Conservation (phyloP, 2,329 filamentous ascomycete genomes). For the Chaetomiaceae sp. region DNA sequence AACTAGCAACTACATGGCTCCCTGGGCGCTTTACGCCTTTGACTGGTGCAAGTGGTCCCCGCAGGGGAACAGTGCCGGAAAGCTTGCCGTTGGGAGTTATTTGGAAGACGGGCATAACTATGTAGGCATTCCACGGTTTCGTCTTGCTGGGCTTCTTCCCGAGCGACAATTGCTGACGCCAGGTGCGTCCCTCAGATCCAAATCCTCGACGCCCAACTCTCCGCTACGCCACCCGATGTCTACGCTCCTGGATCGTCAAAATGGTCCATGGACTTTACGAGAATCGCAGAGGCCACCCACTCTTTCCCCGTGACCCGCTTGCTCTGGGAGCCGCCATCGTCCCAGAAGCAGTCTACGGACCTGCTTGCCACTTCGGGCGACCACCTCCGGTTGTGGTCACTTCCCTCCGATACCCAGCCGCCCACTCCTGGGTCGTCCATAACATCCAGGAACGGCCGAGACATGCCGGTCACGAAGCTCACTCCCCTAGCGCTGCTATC, state of each 20-base stretch:
- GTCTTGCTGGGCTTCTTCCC: neutral
- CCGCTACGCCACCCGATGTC: slow-evolving; percentile 63
- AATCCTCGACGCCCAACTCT: slow-evolving; percentile 85
- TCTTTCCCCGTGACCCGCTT: slow-evolving; percentile 95
- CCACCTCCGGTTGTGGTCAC: slow-evolving; percentile 87
- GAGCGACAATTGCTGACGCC: neutral
- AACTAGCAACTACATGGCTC: slow-evolving; percentile 89
- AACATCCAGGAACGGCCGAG: slow-evolving; percentile 54
- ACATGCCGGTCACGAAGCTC: slow-evolving; percentile 66
- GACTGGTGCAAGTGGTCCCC: slow-evolving; percentile 99
- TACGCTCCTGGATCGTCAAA: slow-evolving; percentile 66
- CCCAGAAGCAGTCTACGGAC: slow-evolving; percentile 92
- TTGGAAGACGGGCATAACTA: slow-evolving; percentile 98
- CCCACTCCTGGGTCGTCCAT: slow-evolving; percentile 60
- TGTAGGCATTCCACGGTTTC: slow-evolving; percentile 50
- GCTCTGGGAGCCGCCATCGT: slow-evolving; percentile 91
- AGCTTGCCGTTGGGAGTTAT: slow-evolving; percentile 93
- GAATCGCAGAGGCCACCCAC: slow-evolving; percentile 92
- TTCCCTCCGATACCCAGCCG: slow-evolving; percentile 62
- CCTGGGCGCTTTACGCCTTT: slow-evolving; percentile 93
- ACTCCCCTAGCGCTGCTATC: slow-evolving; percentile 89
- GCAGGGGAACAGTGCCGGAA: slow-evolving; percentile 74
- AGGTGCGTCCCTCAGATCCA: slow-evolving; percentile 62
- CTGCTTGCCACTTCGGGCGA: slow-evolving; percentile 92
- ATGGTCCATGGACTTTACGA: slow-evolving; percentile 81